These are phyloP conservation scores for Aureobasidium sp. DNA, from an alignment of 2,329 filamentous ascomycete species.

Conservation along the genomic window DNA sequence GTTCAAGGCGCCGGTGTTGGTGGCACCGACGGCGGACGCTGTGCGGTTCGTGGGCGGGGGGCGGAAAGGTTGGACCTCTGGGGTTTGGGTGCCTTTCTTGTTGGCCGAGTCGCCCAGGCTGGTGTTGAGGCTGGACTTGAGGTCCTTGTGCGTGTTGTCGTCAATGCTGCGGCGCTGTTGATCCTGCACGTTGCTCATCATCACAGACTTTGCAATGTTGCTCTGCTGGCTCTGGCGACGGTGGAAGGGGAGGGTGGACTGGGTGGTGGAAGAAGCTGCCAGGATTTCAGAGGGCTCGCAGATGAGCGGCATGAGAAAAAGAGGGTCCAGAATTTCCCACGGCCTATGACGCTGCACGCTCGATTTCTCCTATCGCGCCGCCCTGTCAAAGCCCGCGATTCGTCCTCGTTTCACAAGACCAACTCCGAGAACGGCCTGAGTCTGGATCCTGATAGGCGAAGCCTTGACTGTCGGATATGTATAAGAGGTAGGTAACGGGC, in stretches of 20 bases:
- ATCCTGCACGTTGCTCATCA: slow-evolving; percentile 20
- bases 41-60: slow-evolving; percentile 4
- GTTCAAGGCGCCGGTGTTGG: slow-evolving; percentile 38
- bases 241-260: slow-evolving; percentile 12
- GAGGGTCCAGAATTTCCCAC: slow-evolving; percentile 7
- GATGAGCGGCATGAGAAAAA: slow-evolving; percentile 15
- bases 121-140: slow-evolving; percentile 12
- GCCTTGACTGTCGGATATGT: neutral
- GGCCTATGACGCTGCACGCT: slow-evolving; percentile 1
- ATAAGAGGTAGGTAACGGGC: neutral
- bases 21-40: neutral
- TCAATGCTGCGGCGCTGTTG: slow-evolving; percentile 8
- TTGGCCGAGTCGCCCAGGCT: slow-evolving; percentile 1
- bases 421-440: neutral
- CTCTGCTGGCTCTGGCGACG: slow-evolving; percentile 27
- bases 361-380: neutral
- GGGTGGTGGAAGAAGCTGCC: neutral
- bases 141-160: slow-evolving; percentile 10
- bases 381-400: neutral
- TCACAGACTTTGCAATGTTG: slow-evolving; percentile 22
- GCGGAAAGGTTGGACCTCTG: neutral
- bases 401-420: neutral
- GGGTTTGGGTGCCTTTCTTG: neutral
- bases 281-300: slow-evolving; percentile 12
- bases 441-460: neutral